Base-by-base conservation (phyloP, 495 filamentous ascomycete genomes). In the Stereocaulon alpinum region DNA sequence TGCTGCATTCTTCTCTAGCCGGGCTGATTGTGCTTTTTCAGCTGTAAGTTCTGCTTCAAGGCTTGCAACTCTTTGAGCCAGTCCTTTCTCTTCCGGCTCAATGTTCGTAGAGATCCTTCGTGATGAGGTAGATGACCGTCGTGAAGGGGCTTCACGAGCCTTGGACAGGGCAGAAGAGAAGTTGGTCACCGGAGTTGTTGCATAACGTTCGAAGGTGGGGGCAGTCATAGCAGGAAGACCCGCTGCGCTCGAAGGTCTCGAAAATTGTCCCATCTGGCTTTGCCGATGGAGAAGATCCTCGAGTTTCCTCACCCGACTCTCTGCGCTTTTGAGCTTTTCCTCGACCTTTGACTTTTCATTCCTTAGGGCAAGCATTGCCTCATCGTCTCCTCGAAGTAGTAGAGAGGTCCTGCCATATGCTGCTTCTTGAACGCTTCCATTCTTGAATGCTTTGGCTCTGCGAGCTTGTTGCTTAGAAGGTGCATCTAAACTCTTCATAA, bases 281-380 rank as follows among this genome's bases (percentile, higher is more conserved):
- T 95, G 89, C 40, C 90, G 84, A 72, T 98, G 92, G 18, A 97
- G 77, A 11, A 99, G 73, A 67, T 96, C 94, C 72, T 99, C 93
- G 0, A 99, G 73, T 62, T 93, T 90, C 17, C 93, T 81, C 47
- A 97, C 84, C 22, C 94, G 86, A 64, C 90, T 95, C 64, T 96
- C 91, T 29, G 91, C 89, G 12, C 88, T 88, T 70, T 84, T 91
- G 32, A 96, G 71, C 66, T 86, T 85, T 60, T 86, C 86, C 71
- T 96, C 84, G 18, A 91, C 68, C 66, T 86, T 87, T 11, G 76
- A 70, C 65, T 96, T 96, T 45, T 91, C 88, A 32, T 87, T 86
- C 62, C 85, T 83, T 17, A 96, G 65, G 27, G 77, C 80, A 41
- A 77, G 74, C 4, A 86, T 67, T 29, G 89, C 75, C 56, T 95